phyloP scores from a whole-genome alignment of 768 basidiomycete genomes.

The Trametes villosa region DNA sequence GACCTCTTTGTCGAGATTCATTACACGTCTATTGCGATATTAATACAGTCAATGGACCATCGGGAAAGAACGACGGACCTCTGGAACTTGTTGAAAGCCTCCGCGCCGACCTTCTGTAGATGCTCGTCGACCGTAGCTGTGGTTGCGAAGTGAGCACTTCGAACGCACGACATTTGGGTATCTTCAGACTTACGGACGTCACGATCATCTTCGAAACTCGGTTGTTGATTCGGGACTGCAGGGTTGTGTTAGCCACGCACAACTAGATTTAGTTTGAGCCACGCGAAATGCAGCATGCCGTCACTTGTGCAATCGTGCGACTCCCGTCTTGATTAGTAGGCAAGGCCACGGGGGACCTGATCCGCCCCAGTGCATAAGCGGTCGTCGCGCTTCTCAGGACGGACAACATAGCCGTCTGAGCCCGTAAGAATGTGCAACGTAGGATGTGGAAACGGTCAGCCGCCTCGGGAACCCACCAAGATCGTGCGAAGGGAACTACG shows the following conservation, averaged over 20 bases:
- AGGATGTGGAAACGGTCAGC: too few species aligned
- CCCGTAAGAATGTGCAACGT: too few species aligned
- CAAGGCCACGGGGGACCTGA: neutral
- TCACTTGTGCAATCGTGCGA: neutral
- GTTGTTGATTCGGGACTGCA: slow-evolving; percentile 44
- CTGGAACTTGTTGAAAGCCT: slow-evolving; percentile 65
- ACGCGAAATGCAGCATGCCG: neutral
- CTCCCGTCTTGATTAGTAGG: neutral
- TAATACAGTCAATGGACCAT: neutral
- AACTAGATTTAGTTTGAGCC: neutral
- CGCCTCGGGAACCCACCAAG: too few species aligned
- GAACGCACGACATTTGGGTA: too few species aligned
- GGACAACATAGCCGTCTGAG: too few species aligned
- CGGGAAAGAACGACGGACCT: slow-evolving; percentile 44
- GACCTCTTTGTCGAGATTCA: slow-evolving; percentile 69
- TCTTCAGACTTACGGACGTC: slow-evolving; percentile 68
- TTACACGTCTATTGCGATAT: slow-evolving; percentile 49
- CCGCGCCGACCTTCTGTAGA: slow-evolving; percentile 68
- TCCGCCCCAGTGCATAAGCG: neutral
- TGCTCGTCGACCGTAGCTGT: slow-evolving; percentile 71
- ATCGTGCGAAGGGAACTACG: too few species aligned
- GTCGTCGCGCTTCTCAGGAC: too few species aligned
- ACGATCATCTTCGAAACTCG: slow-evolving; percentile 63
- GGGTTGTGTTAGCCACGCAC: neutral
- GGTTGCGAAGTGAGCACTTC: neutral